Conservation (phyloP, 495 filamentous ascomycete species). For the Apodospora peruviana region DNA sequence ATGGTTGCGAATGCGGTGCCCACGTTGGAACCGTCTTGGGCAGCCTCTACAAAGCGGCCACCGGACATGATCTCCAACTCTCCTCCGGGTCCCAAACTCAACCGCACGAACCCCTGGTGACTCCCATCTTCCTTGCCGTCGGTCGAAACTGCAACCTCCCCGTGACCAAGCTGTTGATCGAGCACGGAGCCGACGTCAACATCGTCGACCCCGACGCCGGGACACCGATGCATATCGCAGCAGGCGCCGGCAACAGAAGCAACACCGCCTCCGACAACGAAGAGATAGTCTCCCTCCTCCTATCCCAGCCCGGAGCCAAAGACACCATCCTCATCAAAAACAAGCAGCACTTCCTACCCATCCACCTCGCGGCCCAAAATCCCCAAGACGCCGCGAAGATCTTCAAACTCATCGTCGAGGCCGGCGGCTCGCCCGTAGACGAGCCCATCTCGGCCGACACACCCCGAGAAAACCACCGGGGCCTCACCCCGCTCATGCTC, state of each 20-base stretch:
- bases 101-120: background rate
- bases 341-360: background rate
- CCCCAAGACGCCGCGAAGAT: background rate
- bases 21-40: background rate
- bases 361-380: background rate
- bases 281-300: background rate
- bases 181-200: conserved; percentile 16
- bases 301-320: background rate
- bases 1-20: conserved; percentile 3
- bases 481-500: conserved; percentile 3
- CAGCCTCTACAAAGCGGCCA: background rate
- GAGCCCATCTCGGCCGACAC: background rate
- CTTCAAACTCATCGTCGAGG: background rate
- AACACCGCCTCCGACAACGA: background rate
- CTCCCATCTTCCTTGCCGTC: conserved; percentile 8
- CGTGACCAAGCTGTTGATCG: conserved; percentile 12
- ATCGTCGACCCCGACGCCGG: conserved; percentile 1
- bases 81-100: background rate
- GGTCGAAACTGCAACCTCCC: conserved; percentile 2
- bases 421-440: background rate
- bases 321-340: background rate
- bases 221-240: background rate
- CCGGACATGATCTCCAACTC: too few species aligned
- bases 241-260: background rate
- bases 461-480: background rate